Evolutionary conservation across 1,284 basidiomycete genomes (phyloP), one percentile per base, ranked within the genome.

Genomic region (Ustilago trichophora): DNA sequence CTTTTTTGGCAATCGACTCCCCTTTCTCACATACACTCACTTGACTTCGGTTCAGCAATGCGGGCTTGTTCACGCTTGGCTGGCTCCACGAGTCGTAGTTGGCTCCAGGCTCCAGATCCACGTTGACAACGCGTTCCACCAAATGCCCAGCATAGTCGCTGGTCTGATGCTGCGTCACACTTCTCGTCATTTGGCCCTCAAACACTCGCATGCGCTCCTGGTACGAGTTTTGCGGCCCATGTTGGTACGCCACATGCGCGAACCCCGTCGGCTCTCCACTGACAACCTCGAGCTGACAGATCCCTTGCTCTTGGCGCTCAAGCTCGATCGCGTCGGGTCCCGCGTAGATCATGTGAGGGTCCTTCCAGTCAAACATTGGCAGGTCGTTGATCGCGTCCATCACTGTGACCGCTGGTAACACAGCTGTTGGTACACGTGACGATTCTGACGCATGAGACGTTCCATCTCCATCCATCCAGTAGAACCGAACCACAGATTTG

Each of bases 101-200:
- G 3, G 60, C 51, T 8, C 56, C 52, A 3, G 60, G 26, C 2
- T 47, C 16, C 33, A 70, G 15, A 16, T 55, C 55, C 16, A 70
- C 60, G 37, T 65, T 70, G 35, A 65, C 60, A 6, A 64, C 55
- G 2, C 44, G 32, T 35, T 70, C 66, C 4, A 70, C 66, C 6
- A 24, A 19, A 3, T 25, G 15, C 2, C 38, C 25, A 3, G 6
- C 12, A 10, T 29, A 33, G n/a, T 42, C 50, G 3, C 43, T 33
- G 2, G 59, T 69, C 35, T 69, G 65, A 32, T 69, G 65, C 24
- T 69, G 65, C 2, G 35, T 19, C 0, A 54, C 43, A 1, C 8
- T n/a, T n/a, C 22, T 12, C 0, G 6, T n/a, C 7, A 12, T 42
- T n/a, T 51, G 26, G 8, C 50, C 46, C 0, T 16, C 35, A 3